A percentile compares a stretch with the other conserved stretches of the same genome.
phyloP scores from a whole-genome alignment of 345 rosid species.

The Citrus australasica region DNA sequence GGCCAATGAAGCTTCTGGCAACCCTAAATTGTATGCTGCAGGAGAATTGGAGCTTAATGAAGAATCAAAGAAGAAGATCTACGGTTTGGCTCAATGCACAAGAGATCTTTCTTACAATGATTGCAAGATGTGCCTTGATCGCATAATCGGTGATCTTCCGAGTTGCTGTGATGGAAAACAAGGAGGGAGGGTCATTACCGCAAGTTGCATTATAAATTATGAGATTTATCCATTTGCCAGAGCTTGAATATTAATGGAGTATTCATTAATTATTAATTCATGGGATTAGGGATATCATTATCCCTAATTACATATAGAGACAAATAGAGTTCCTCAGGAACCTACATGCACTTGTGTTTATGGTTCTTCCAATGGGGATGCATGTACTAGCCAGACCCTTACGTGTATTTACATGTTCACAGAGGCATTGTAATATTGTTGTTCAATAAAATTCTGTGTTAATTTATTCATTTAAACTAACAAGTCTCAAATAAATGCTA shows the following conservation, averaged over 20 bases:
- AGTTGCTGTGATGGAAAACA: conserved; percentile 45
- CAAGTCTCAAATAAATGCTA: not conserved
- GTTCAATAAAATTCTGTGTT: too few species aligned
- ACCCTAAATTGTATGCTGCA: conserved; percentile 37
- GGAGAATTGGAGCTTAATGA: conserved; percentile 34
- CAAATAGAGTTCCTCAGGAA: too few species aligned
- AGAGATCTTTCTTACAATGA: conserved; percentile 39
- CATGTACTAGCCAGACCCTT: too few species aligned
- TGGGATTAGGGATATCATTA: too few species aligned
- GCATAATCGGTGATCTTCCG: conserved; percentile 33
- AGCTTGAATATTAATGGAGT: not conserved
- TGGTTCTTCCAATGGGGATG: too few species aligned
- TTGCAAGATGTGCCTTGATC: conserved; percentile 40
- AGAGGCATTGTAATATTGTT: too few species aligned
- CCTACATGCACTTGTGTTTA: too few species aligned
- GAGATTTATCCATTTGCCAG: conserved; percentile 41
- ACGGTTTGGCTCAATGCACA: conserved; percentile 64
- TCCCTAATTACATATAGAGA: too few species aligned
- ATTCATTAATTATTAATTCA: too few species aligned
- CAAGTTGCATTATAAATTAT: conserved; percentile 41
- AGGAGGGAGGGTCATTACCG: conserved; percentile 43
- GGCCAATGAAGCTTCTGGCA: conserved; percentile 16
- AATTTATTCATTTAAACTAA: not conserved
- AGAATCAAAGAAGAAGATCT: conserved; percentile 22
- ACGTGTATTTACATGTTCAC: too few species aligned